Base-by-base conservation (phyloP, 345 rosid species). In the Euphorbia lathyris region DNA sequence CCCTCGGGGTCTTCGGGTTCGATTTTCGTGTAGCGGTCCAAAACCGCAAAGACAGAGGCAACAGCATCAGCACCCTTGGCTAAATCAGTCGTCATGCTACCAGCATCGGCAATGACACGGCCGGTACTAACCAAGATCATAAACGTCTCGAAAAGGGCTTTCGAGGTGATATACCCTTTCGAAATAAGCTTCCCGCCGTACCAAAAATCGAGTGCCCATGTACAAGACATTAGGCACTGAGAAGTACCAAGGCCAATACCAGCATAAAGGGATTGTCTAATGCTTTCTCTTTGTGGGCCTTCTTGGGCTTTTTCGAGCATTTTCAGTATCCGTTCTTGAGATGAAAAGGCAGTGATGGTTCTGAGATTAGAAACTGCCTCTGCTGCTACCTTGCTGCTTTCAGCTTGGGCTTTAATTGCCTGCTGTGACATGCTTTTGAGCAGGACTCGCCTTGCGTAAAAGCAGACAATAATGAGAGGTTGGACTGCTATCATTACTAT, bases 401-500 rank as follows among this genome's bases (percentile, higher is more conserved):
- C 73, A 29, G 68, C 69, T 47, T 77, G 80, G 12, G 80, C 73
- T 45, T 68, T 72, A 10, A 77, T 72, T 19, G 80, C 72, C 66
- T 63, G 26, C 6, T 68, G 72, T 0, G 80, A 77, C 73, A 72
- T 45, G 56, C 73, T 72, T 55, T 67, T 72, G 56, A 77, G 69
- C 9, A 77, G 51, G 20, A 72, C 72, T 4, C 59, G 42, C 1
- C 80, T 57, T 25, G 27, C 26, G 9, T 77, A 77, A 58, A 72
- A 77, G 66, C 84, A 83, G 3, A 72, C 64, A 10, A 76, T 78
- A 52, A 76, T 69, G 17, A 76, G 43, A 9, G 86, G 86, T 32
- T 83, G 84, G 58, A 83, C 84, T 11, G 86, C 82, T n/a, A 80
- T 80, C 86, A 83, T 80, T 42, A 80, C 77, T 9, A 83, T 25